Base-by-base conservation (phyloP, 2,329 filamentous ascomycete genomes). In the Thermoascus crustaceus region DNA sequence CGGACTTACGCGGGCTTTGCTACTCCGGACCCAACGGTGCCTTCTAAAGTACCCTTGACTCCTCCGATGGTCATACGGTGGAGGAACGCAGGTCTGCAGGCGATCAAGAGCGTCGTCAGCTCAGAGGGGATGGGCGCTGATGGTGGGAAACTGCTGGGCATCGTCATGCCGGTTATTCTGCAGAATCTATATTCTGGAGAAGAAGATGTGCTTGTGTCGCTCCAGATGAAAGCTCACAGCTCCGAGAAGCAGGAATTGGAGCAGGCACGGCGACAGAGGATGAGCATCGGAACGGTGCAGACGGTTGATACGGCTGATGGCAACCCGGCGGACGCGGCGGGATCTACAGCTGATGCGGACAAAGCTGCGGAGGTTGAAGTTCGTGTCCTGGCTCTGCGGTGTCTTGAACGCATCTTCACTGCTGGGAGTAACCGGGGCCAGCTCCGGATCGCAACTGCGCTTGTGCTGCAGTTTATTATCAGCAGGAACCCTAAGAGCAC, bases 301-400 rank as follows among this genome's bases (percentile, higher is more conserved):
- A 88, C 83, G 1, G 71, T 72, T 32, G 82, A 85, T 30, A 79
- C 78, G 0, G 76, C 80, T 26, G 73, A 78, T 4, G 83, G 83
- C 42, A 73, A 83, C 27, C 72, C 76, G 33, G 66, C 73, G 7
- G 60, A 71, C 7, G 82, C 84, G 16, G 75, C 82, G 1, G 85
- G 82, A 36, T 86, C 85, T 0, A 83, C 85, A 1, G 81, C 81
- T 16, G 89, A 95, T 54, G 86, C 86, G 17, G 91, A 96, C 61
- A 85, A 82, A 57, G 67, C 91, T 41, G 88, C 86, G 2, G 88
- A 96, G 60, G 81, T 94, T 63, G 84, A 93, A 53, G 86, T 87
- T 10, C 84, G 84, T 18, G 70, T 93, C 5, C 68, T 93, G 43
- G 89, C 91, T 4, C 71, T 94, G 48, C 81, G 87, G 50, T 93